Evolutionary conservation across 768 basidiomycete genomes (phyloP).

Genomic region (Boletus speciosus): DNA sequence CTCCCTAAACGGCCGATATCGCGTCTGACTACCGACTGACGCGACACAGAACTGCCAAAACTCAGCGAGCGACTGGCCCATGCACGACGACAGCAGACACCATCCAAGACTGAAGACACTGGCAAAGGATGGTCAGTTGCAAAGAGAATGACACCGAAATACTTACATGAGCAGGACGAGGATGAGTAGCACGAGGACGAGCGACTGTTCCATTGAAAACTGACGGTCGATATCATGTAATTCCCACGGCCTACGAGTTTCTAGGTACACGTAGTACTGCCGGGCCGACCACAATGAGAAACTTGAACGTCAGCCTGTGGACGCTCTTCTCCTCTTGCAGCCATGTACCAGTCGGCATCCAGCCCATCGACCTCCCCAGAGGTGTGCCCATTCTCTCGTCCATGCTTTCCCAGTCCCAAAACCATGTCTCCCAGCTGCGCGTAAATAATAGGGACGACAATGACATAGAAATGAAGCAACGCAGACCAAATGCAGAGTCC

Average conservation of each 20-base stretch:
- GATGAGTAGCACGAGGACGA: slow-evolving; percentile 43
- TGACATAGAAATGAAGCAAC: slow-evolving; percentile 42
- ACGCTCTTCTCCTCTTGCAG: neutral
- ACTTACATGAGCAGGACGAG: slow-evolving; percentile 48
- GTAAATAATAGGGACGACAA: neutral
- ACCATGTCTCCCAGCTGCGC: neutral
- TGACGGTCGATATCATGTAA: no score
- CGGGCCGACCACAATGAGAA: no score
- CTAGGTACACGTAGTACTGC: no score
- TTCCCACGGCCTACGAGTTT: no score
- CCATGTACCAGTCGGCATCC: neutral
- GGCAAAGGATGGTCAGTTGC: slow-evolving; percentile 1
- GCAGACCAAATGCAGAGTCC: slow-evolving; percentile 23
- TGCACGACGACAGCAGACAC: slow-evolving; percentile 67
- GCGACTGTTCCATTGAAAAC: slow-evolving; percentile 10
- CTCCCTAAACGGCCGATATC: slow-evolving; percentile 42
- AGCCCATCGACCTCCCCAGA: slow-evolving; percentile 3
- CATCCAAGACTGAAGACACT: slow-evolving; percentile 54
- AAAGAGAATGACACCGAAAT: neutral
- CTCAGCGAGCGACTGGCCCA: slow-evolving; percentile 48
- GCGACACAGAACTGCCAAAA: slow-evolving; percentile 39
- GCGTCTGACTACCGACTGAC: slow-evolving; percentile 11
- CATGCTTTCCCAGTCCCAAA: neutral
- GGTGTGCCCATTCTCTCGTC: slow-evolving; percentile 1
- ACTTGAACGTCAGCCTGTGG: no score